Percentiles rank a stretch among this genome's conserved stretches.
These are phyloP conservation scores for Hirsutella thompsonii DNA, from an alignment of 2,329 filamentous ascomycete species.

Conservation along the genomic window DNA sequence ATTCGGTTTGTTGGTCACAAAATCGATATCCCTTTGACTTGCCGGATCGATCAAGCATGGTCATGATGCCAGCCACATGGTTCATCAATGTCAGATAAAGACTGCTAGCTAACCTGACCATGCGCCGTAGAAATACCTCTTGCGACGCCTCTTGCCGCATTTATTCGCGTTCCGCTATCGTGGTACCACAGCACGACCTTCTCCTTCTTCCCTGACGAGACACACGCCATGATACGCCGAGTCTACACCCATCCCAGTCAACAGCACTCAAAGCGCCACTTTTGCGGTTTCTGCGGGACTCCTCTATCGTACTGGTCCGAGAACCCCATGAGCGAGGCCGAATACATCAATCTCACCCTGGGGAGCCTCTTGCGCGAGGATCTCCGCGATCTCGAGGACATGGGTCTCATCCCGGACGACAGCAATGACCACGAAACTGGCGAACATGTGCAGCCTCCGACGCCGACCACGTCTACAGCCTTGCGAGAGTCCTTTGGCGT, in stretches of 20 bases:
- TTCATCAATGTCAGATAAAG: too few relatives aligned
- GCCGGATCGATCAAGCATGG: too few relatives aligned
- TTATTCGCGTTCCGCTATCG: conserved; percentile 66
- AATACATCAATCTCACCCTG: conserved; percentile 72
- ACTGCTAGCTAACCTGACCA: too few relatives aligned
- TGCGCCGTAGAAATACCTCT: conserved; percentile 43
- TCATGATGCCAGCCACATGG: not conserved
- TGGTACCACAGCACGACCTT: conserved; percentile 71
- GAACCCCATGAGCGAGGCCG: conserved; percentile 52
- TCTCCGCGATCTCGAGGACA: conserved; percentile 57
- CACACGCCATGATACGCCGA: conserved; percentile 50
- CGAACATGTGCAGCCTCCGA: conserved; percentile 4
- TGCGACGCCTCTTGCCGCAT: conserved; percentile 63
- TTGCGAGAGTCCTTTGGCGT: conserved; percentile 52
- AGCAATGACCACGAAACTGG: conserved; percentile 14
- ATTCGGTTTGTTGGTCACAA: too few relatives aligned
- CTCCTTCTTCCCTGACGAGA: conserved; percentile 69
- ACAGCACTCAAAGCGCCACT: conserved; percentile 54
- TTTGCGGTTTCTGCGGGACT: conserved; percentile 88
- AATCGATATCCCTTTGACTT: too few relatives aligned
- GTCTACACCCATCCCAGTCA: conserved; percentile 49
- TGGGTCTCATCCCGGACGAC: conserved; percentile 54
- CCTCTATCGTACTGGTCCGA: conserved; percentile 78
- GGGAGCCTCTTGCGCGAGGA: conserved; percentile 63
- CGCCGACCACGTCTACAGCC: conserved; percentile 13